phyloP scores from a whole-genome alignment of 768 basidiomycete species.

The Mycena olivaceomarginata region DNA sequence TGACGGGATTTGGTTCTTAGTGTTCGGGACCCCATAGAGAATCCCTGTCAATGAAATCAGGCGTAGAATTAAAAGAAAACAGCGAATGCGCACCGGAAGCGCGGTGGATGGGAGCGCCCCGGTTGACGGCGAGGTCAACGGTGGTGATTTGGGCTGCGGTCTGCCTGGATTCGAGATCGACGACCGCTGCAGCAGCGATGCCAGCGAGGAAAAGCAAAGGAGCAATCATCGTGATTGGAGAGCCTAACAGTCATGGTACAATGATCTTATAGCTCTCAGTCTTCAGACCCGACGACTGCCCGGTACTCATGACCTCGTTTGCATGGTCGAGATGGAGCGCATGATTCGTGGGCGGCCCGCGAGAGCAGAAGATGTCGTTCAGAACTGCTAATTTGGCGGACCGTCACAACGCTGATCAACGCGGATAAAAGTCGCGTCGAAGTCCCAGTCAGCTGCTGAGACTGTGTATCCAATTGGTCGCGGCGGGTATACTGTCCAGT shows the following conservation, averaged over 20 bases:
- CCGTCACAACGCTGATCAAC: neutral
- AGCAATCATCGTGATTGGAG: slow-evolving; percentile 18
- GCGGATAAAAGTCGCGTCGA: slow-evolving; percentile 1
- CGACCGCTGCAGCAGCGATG: slow-evolving; percentile 27
- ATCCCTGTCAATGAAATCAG: slow-evolving; percentile 4
- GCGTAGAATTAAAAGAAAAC: neutral
- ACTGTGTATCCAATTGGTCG: neutral
- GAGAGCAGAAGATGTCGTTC: neutral
- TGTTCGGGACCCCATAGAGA: slow-evolving; percentile 43
- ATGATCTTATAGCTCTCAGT: neutral
- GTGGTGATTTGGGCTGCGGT: slow-evolving; percentile 34
- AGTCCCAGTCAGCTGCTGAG: neutral
- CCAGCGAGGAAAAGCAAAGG: slow-evolving; percentile 21
- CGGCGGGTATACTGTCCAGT: neutral
- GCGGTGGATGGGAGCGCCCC: slow-evolving; percentile 35
- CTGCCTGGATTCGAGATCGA: slow-evolving; percentile 36
- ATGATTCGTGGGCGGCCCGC: neutral
- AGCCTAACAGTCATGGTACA: neutral
- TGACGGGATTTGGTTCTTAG: slow-evolving; percentile 39
- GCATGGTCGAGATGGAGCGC: neutral
- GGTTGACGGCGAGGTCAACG: slow-evolving; percentile 38
- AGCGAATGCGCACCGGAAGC: slow-evolving; percentile 19
- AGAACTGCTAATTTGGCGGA: neutral
- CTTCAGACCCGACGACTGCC: neutral
- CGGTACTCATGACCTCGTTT: neutral